phyloP scores from a whole-genome alignment of 1,284 basidiomycete genomes.

The Heterobasidion irregulare region DNA sequence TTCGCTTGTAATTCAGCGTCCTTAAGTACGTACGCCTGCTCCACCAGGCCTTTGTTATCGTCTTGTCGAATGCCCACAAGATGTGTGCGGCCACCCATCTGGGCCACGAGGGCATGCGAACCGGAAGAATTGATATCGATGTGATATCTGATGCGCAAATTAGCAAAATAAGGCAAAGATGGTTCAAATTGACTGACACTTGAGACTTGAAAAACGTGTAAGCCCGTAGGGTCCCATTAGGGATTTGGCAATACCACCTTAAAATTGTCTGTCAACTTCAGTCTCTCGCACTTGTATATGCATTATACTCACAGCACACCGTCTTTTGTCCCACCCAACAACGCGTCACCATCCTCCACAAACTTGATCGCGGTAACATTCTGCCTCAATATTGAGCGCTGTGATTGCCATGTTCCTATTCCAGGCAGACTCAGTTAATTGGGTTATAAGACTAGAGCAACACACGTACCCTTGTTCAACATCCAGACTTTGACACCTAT shows the following conservation, averaged over 20 bases:
- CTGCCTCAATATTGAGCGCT: slow-evolving; percentile 49
- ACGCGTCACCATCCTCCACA: slow-evolving; percentile 47
- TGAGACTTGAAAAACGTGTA: slow-evolving; percentile 45
- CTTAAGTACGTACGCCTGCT: slow-evolving; percentile 38
- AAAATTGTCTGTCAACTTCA: slow-evolving; percentile 4
- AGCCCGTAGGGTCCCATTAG: slow-evolving; percentile 51
- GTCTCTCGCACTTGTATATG: not conserved
- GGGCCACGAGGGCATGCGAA: slow-evolving; percentile 42
- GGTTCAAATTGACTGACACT: slow-evolving; percentile 27
- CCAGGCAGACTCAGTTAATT: not conserved
- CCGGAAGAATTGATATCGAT: slow-evolving; percentile 41
- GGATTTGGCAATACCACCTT: slow-evolving; percentile 57
- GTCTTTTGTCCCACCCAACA: slow-evolving; percentile 60
- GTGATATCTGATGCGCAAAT: slow-evolving; percentile 27
- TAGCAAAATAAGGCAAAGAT: not conserved
- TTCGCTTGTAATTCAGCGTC: slow-evolving; percentile 24
- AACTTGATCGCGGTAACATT: slow-evolving; percentile 56
- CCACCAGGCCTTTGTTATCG: slow-evolving; percentile 40
- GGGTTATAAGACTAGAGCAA: not conserved
- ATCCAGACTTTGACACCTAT: slow-evolving; percentile 59
- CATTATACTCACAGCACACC: slow-evolving; percentile 46
- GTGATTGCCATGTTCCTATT: slow-evolving; percentile 47
- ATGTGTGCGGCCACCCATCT: slow-evolving; percentile 36
- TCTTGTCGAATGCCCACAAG: slow-evolving; percentile 38
- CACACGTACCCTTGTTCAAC: slow-evolving; percentile 40